Percentiles rank a stretch among this genome's conserved stretches.
phyloP scores from a whole-genome alignment of 2,329 filamentous ascomycete species.

The Penicillium sp. region DNA sequence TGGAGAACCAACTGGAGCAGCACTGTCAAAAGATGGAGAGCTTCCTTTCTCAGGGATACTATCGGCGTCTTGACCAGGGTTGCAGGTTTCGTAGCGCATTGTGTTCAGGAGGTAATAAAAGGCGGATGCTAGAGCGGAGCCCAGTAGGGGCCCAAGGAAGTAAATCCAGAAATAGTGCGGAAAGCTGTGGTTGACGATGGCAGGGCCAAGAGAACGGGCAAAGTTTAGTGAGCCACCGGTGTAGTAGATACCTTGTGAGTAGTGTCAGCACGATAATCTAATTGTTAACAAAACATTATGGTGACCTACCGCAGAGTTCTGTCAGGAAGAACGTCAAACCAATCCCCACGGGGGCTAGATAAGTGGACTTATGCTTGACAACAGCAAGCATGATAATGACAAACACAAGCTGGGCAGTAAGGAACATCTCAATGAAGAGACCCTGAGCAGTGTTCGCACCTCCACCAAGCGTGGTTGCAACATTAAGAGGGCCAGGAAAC shows the following conservation, averaged over 20 bases:
- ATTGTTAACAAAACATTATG: not conserved
- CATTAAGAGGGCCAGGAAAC: conserved; percentile 55
- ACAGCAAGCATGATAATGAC: conserved; percentile 67
- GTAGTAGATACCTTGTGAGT: conserved; percentile 40
- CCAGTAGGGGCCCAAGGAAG: conserved; percentile 46
- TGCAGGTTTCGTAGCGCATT: conserved; percentile 41
- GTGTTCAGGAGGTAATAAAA: conserved; percentile 49
- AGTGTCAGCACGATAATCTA: not conserved
- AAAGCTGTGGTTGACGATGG: conserved; percentile 44
- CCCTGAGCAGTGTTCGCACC: conserved; percentile 54
- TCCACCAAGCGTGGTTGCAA: conserved; percentile 53
- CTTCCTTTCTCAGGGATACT: conserved; percentile 4
- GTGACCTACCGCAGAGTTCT: conserved; percentile 43
- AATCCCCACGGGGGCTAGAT: conserved; percentile 67
- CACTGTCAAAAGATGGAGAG: not conserved
- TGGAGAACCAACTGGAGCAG: not conserved
- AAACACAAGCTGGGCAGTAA: conserved; percentile 61
- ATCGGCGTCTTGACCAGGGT: conserved; percentile 57
- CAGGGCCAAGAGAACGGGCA: conserved; percentile 46
- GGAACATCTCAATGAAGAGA: conserved; percentile 64
- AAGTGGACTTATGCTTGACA: conserved; percentile 71
- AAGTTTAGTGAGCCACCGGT: conserved; percentile 49
- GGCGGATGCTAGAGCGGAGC: conserved; percentile 44
- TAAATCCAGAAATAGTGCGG: conserved; percentile 50
- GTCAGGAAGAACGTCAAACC: conserved; percentile 66